A percentile compares a stretch with the other conserved stretches of the same genome.
These are phyloP conservation scores for Aspergillus ruber DNA, from an alignment of 2,329 filamentous ascomycete species.

Conservation along the genomic window DNA sequence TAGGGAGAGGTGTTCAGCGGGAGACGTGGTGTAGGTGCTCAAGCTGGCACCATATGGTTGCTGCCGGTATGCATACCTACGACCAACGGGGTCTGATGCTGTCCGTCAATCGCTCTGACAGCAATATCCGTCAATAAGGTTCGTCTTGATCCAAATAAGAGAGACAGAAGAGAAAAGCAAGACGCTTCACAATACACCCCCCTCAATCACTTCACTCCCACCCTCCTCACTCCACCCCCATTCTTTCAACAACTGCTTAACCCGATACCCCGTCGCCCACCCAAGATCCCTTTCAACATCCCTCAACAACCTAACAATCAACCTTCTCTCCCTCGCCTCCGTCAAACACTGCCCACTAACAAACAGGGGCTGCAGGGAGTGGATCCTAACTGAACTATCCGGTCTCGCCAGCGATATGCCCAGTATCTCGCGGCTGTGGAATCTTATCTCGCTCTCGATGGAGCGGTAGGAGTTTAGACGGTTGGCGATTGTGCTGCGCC, in stretches of 20 bases:
- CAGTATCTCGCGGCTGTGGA: constrained; percentile 56
- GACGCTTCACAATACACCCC: neutral
- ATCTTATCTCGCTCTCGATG: constrained; percentile 50
- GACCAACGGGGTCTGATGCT: too few relatives aligned
- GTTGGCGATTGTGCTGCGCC: constrained; percentile 47
- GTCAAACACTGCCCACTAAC: constrained; percentile 57
- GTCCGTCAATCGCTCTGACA: too few relatives aligned
- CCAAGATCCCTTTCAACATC: constrained; percentile 59
- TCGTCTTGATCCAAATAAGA: too few relatives aligned
- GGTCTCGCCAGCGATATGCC: constrained; percentile 54
- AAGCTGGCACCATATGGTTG: too few relatives aligned
- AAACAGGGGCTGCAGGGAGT: constrained; percentile 57
- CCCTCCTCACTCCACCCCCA: constrained; percentile 34
- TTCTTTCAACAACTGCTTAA: constrained; percentile 44
- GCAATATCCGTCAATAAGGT: too few relatives aligned
- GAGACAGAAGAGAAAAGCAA: neutral
- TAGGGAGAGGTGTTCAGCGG: too few relatives aligned
- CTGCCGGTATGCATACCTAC: too few relatives aligned
- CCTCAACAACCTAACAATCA: constrained; percentile 50
- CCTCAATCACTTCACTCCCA: constrained; percentile 18
- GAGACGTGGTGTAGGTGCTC: too few relatives aligned
- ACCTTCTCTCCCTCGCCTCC: constrained; percentile 47
- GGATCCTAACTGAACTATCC: constrained; percentile 53
- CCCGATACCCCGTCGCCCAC: constrained; percentile 58
- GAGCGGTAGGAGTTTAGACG: constrained; percentile 54